These are phyloP conservation scores for Euphorbia lathyris DNA, from an alignment of 345 rosid genomes.

Conservation along the genomic window DNA sequence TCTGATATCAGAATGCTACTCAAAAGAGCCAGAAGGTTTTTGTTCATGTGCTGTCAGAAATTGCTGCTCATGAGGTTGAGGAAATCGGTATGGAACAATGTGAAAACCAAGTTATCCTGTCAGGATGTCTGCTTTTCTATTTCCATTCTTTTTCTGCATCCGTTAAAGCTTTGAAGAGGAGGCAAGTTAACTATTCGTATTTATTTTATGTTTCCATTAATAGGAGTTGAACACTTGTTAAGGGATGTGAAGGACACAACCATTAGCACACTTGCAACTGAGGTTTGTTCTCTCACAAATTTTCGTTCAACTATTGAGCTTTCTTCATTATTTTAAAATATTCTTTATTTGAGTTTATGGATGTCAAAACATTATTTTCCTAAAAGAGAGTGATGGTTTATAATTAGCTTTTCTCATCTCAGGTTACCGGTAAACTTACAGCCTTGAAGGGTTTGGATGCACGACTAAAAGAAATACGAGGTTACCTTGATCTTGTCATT, in stretches of 20 bases:
- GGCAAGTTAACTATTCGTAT: neutral
- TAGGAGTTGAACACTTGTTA: conserved; percentile 86
- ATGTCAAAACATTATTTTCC: neutral
- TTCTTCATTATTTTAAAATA: neutral
- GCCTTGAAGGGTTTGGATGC: conserved; percentile 87
- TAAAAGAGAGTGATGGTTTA: neutral
- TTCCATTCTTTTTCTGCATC: neutral
- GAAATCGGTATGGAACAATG: conserved; percentile 65
- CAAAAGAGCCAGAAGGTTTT: conserved; percentile 85
- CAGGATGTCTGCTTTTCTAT: neutral
- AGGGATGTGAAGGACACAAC: conserved; percentile 93
- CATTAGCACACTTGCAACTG: conserved; percentile 83
- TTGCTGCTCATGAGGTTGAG: conserved; percentile 88
- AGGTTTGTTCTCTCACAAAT: conserved; percentile 37
- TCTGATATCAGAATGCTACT: conserved; percentile 61
- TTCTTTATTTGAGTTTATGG: neutral
- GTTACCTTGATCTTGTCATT: conserved; percentile 72
- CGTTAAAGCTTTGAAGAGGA: neutral
- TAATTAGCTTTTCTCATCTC: conserved; percentile 1
- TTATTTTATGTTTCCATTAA: neutral
- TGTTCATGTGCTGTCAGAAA: conserved; percentile 72
- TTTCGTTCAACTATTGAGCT: neutral
- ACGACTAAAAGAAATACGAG: conserved; percentile 61
- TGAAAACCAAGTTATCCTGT: neutral
- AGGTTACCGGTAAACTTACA: conserved; percentile 79